Conservation (phyloP, 2,329 filamentous ascomycete genomes). For the Aspergillus niger region DNA sequence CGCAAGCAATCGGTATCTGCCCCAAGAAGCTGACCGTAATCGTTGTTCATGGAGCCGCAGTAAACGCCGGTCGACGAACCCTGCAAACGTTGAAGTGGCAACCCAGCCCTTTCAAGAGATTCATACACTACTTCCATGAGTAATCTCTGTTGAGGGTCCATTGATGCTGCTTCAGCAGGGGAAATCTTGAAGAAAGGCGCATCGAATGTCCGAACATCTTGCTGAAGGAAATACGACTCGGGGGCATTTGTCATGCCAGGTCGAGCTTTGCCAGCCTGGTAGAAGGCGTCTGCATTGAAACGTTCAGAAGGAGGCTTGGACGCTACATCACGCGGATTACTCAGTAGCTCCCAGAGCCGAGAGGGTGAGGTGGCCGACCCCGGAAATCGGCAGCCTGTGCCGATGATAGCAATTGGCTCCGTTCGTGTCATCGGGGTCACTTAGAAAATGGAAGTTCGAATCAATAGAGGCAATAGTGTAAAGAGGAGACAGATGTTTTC, state of each 20-base stretch:
- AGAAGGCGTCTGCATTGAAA: not conserved
- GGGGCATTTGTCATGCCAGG: not conserved
- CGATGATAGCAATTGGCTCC: conserved; percentile 8
- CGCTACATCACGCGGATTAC: not conserved
- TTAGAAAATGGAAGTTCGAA: too few species aligned
- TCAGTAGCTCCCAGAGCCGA: conserved; percentile 7
- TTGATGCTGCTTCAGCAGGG: conserved; percentile 33
- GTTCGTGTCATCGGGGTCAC: not conserved
- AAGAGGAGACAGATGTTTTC: too few species aligned
- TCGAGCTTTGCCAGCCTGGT: not conserved
- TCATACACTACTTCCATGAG: conserved; percentile 46
- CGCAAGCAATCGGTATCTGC: not conserved
- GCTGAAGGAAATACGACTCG: not conserved
- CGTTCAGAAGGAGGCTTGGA: conserved; percentile 2
- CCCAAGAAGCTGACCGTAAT: conserved; percentile 19
- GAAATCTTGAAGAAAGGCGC: conserved; percentile 27
- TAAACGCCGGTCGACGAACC: conserved; percentile 31
- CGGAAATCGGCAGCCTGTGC: conserved; percentile 2
- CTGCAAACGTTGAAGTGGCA: conserved; percentile 17
- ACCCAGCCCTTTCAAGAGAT: conserved; percentile 27
- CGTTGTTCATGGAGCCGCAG: conserved; percentile 15
- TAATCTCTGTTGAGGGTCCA: conserved; percentile 30
- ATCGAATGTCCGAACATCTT: conserved; percentile 21
- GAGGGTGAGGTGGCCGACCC: not conserved
- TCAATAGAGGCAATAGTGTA: too few species aligned